These are phyloP conservation scores for Kwoniella dendrophila DNA, from an alignment of 768 basidiomycete species.

Conservation along the genomic window DNA sequence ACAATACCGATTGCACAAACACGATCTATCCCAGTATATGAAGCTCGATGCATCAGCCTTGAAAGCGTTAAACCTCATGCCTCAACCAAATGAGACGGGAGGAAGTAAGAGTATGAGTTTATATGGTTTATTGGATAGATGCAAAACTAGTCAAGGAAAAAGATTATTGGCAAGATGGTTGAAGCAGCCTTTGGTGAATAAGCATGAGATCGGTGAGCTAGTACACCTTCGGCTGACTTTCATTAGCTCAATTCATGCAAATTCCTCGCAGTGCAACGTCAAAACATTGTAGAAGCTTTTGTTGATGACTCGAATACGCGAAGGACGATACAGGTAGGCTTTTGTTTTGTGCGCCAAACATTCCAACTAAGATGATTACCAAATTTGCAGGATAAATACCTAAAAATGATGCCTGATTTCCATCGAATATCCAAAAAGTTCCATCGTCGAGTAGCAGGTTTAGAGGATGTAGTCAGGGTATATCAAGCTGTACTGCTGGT, in stretches of 20 bases:
- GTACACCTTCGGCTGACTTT: not conserved
- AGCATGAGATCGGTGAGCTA: slow-evolving; percentile 83
- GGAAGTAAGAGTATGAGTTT: slow-evolving; percentile 80
- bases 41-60: slow-evolving; percentile 92
- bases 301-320: slow-evolving; percentile 71
- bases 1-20: slow-evolving; percentile 76
- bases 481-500: slow-evolving; percentile 92
- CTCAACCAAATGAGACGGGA: slow-evolving; percentile 67
- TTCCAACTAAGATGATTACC: too few species aligned
- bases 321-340: slow-evolving; percentile 68
- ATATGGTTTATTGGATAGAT: slow-evolving; percentile 86
- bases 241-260: not conserved
- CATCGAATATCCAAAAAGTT: slow-evolving; percentile 89
- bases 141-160: slow-evolving; percentile 93
- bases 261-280: slow-evolving; percentile 71
- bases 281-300: slow-evolving; percentile 83
- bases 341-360: too few species aligned
- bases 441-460: slow-evolving; percentile 74
- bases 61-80: slow-evolving; percentile 81
- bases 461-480: slow-evolving; percentile 93
- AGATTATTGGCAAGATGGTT: slow-evolving; percentile 86
- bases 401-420: slow-evolving; percentile 92
- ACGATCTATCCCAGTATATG: slow-evolving; percentile 94
- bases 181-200: slow-evolving; percentile 90
- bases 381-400: slow-evolving; percentile 70